These are phyloP conservation scores for Fistulina hepatica DNA, from an alignment of 1,284 basidiomycete genomes.

Conservation along the genomic window DNA sequence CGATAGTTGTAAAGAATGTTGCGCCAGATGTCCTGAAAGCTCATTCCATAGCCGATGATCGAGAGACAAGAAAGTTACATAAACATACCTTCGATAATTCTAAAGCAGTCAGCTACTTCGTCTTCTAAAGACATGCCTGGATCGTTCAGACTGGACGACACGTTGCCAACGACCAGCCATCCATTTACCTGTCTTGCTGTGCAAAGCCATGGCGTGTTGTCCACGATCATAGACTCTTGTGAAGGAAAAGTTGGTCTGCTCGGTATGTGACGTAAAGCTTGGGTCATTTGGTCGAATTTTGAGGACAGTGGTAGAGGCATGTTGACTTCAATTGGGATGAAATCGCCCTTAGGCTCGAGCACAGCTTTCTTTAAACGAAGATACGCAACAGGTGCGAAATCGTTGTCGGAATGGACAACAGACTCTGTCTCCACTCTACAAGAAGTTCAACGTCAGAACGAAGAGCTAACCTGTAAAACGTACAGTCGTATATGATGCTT, in stretches of 20 bases:
- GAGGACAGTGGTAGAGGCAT: constrained; percentile 47
- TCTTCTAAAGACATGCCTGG: constrained; percentile 41
- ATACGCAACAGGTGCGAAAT: constrained; percentile 82
- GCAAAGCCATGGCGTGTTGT: not conserved
- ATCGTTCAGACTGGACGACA: constrained; percentile 19
- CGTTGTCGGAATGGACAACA: constrained; percentile 65
- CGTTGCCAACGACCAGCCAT: constrained; percentile 47
- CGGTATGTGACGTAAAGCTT: too few species aligned
- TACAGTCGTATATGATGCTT: constrained; percentile 67
- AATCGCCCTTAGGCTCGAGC: constrained; percentile 41
- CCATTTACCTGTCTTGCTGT: constrained; percentile 4
- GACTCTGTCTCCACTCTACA: constrained; percentile 53
- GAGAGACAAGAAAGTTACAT: not conserved
- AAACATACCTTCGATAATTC: constrained; percentile 39
- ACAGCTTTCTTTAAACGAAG: constrained; percentile 63
- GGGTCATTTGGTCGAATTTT: constrained; percentile 22
- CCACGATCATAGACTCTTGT: constrained; percentile 1
- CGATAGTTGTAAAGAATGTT: constrained; percentile 39
- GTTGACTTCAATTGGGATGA: constrained; percentile 2
- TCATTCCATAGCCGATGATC: constrained; percentile 11
- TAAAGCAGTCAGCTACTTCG: constrained; percentile 55
- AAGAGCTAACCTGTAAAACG: constrained; percentile 19
- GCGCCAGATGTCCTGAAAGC: constrained; percentile 37
- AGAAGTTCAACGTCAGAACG: constrained; percentile 5
- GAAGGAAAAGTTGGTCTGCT: too few species aligned